Percentiles rank a stretch among this genome's conserved stretches.
phyloP scores from a whole-genome alignment of 176 grass and related monocot genomes.

The Phragmites australis region DNA sequence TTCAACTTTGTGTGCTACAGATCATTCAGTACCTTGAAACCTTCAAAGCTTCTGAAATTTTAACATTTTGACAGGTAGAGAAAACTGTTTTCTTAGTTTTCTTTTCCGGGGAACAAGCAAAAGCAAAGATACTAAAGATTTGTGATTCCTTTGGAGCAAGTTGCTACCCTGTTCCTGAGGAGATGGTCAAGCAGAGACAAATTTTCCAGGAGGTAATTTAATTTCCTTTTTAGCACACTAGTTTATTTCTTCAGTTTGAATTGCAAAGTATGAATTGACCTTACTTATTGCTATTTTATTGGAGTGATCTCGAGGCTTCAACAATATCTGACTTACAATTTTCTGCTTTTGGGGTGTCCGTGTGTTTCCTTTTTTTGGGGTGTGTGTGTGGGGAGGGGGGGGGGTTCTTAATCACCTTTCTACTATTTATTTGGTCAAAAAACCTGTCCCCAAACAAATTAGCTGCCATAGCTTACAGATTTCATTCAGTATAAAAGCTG shows the following conservation, averaged over 20 bases:
- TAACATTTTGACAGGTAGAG: conserved; percentile 66
- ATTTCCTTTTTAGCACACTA: conserved; percentile 1
- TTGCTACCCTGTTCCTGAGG: conserved; percentile 98
- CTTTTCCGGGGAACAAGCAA: conserved; percentile 98
- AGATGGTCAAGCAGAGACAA: conserved; percentile 84
- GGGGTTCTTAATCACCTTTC: neutral
- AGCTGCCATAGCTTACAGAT: neutral
- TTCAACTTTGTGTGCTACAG: neutral
- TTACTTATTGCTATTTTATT: neutral
- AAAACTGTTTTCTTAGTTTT: conserved; percentile 97
- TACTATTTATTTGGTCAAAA: neutral
- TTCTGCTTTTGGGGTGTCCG: neutral
- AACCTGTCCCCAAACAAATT: neutral
- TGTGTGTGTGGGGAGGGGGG: neutral
- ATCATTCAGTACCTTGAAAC: conserved; percentile 6
- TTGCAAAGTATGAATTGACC: neutral
- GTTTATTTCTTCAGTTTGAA: neutral
- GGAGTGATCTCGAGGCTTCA: neutral
- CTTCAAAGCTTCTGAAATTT: conserved; percentile 26
- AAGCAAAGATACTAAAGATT: conserved; percentile 84
- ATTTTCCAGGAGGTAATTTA: conserved; percentile 82
- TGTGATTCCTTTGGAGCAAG: conserved; percentile 92
- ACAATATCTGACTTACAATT: neutral
- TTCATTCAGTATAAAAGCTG: conserved; percentile 20
- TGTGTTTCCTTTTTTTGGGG: neutral